These are phyloP conservation scores for Colletotrichum scovillei DNA, from an alignment of 2,329 filamentous ascomycete genomes.

Conservation along the genomic window DNA sequence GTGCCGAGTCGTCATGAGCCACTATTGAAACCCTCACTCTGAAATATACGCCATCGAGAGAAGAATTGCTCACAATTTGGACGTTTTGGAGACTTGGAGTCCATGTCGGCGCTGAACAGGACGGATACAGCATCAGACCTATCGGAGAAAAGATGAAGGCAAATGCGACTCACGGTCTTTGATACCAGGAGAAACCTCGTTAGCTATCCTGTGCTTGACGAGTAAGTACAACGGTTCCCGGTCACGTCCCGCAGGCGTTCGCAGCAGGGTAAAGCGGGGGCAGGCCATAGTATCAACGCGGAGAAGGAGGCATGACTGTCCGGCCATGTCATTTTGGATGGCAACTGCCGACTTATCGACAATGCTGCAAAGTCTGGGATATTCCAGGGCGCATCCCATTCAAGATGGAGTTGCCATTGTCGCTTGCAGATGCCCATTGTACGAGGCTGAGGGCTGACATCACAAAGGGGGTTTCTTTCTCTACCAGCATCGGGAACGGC, in stretches of 20 bases:
- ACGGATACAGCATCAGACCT: slow-evolving; percentile 3
- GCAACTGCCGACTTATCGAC: slow-evolving; percentile 28
- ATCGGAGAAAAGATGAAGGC: slow-evolving; percentile 21
- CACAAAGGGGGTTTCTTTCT: neutral
- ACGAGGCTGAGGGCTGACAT: slow-evolving; percentile 17
- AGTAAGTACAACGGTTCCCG: neutral
- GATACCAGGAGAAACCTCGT: slow-evolving; percentile 15
- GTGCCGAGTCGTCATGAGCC: slow-evolving; percentile 11
- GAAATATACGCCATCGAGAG: neutral
- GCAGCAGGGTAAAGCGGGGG: slow-evolving; percentile 6
- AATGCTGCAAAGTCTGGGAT: neutral
- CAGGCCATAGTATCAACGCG: neutral
- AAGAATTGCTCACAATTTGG: neutral
- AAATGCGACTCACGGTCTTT: neutral
- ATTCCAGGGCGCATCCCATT: neutral
- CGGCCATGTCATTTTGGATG: neutral
- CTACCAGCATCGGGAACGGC: slow-evolving; percentile 8
- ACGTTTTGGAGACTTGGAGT: neutral
- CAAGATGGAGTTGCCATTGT: neutral
- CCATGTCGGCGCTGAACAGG: slow-evolving; percentile 4
- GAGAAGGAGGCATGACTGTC: neutral
- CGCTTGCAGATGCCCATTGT: slow-evolving; percentile 7
- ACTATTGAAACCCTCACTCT: slow-evolving; percentile 1
- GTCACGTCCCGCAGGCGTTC: slow-evolving; percentile 29
- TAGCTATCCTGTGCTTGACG: neutral